A percentile compares a stretch with the other conserved stretches of the same genome.
These are phyloP conservation scores for Dothideomycetes sp. DNA, from an alignment of 2,329 filamentous ascomycete species.

Conservation along the genomic window DNA sequence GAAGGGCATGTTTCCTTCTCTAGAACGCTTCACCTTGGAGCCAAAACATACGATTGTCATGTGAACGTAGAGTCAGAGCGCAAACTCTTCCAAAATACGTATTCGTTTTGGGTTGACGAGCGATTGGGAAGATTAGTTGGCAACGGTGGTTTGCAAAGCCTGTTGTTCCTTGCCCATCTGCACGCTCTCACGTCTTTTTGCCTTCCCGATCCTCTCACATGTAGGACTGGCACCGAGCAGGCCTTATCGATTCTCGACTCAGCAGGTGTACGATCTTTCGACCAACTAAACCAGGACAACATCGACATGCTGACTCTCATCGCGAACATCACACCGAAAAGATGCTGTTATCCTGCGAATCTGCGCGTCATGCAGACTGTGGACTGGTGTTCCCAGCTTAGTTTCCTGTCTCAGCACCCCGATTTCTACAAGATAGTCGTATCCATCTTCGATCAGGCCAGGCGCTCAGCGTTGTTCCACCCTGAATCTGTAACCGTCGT, in stretches of 20 bases:
- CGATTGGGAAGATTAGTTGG: constrained; percentile 49
- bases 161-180: constrained; percentile 47
- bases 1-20: constrained; percentile 29
- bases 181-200: constrained; percentile 54
- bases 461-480: neutral
- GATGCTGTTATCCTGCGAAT: constrained; percentile 37
- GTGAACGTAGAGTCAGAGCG: no score
- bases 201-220: constrained; percentile 49
- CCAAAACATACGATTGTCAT: constrained; percentile 32
- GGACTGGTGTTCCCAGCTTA: constrained; percentile 33
- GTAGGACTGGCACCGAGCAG: constrained; percentile 53
- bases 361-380: constrained; percentile 36
- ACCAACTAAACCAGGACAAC: constrained; percentile 16
- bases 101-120: constrained; percentile 45
- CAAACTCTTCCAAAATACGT: no score
- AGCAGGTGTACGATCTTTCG: constrained; percentile 19
- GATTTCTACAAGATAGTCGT: constrained; percentile 20
- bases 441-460: constrained; percentile 20
- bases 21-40: no score
- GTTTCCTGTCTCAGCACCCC: constrained; percentile 35
- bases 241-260: constrained; percentile 20
- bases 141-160: constrained; percentile 38
- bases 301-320: constrained; percentile 22
- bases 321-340: constrained; percentile 26
- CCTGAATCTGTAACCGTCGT: no score